Evolutionary conservation across 805 yeast species (phyloP).

Genomic region (Ogataea allantospora): DNA sequence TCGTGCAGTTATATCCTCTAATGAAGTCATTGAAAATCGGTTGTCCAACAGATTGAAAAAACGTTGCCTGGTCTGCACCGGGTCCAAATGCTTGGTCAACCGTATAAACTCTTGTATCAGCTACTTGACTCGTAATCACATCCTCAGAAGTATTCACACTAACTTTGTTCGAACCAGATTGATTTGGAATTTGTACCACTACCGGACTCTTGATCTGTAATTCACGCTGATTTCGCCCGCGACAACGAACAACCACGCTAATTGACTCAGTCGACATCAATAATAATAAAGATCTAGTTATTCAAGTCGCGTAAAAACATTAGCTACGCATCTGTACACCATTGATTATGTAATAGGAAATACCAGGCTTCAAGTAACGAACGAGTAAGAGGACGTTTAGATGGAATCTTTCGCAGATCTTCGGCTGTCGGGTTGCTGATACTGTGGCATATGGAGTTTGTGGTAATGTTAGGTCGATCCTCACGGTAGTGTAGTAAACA

Average conservation of each 20-base stretch:
- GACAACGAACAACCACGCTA: constrained; percentile 54
- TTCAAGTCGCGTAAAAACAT: too few species aligned
- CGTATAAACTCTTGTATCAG: constrained; percentile 39
- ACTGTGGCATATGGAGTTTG: too few species aligned
- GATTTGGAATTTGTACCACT: constrained; percentile 47
- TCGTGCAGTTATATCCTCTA: constrained; percentile 52
- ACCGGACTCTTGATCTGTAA: constrained; percentile 43
- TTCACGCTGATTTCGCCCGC: constrained; percentile 48
- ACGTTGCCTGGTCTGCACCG: constrained; percentile 45
- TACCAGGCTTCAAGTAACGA: too few species aligned
- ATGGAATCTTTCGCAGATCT: too few species aligned
- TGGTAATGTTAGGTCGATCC: too few species aligned
- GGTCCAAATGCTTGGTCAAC: constrained; percentile 58
- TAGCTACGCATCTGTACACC: too few species aligned
- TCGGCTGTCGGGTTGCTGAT: too few species aligned
- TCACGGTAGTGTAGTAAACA: too few species aligned
- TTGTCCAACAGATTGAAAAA: constrained; percentile 46
- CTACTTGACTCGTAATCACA: constrained; percentile 24
- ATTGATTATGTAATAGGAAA: too few species aligned
- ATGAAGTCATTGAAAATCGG: constrained; percentile 50
- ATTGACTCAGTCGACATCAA: constrained; percentile 33
- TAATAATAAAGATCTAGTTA: too few species aligned
- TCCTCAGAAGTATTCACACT: constrained; percentile 28
- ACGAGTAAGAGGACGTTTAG: too few species aligned
- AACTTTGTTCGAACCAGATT: constrained; percentile 25